Conservation (phyloP, 2,329 filamentous ascomycete genomes). For the Mycocentrospora acerina region DNA sequence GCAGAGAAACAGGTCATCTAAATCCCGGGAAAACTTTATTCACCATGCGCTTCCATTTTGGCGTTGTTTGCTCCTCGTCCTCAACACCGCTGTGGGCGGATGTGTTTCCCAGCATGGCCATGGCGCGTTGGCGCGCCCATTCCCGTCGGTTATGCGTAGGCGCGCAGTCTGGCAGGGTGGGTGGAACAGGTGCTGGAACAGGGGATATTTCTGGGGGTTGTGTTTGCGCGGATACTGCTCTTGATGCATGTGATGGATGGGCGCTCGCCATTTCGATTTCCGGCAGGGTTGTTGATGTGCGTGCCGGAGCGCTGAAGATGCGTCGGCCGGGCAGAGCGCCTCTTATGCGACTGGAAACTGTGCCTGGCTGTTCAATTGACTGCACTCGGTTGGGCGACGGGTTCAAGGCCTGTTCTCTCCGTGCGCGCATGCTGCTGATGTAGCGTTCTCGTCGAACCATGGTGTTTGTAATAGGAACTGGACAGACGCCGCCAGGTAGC, state of each 20-base stretch:
- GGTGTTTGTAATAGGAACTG: conserved; percentile 63
- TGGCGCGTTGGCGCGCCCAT: conserved; percentile 49
- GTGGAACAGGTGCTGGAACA: conserved; percentile 3
- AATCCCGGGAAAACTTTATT: conserved; percentile 40
- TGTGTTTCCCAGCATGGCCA: conserved; percentile 45
- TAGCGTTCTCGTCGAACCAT: conserved; percentile 83
- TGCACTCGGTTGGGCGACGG: too few relatives aligned
- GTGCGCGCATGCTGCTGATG: conserved; percentile 61
- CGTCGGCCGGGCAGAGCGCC: conserved; percentile 26
- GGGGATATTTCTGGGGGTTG: background rate
- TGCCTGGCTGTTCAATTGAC: too few relatives aligned
- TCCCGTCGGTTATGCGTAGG: conserved; percentile 41
- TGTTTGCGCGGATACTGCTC: background rate
- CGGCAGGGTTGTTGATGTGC: conserved; percentile 14
- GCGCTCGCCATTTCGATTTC: conserved; percentile 36
- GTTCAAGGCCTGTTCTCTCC: conserved; percentile 22
- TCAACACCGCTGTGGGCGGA: conserved; percentile 21
- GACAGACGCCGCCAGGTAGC: conserved; percentile 64
- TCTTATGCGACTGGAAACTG: conserved; percentile 26
- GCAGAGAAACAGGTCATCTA: conserved; percentile 12
- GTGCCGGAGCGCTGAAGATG: conserved; percentile 35
- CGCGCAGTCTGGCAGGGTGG: conserved; percentile 9
- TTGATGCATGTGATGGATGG: background rate
- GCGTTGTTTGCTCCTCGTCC: conserved; percentile 21
- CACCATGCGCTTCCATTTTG: conserved; percentile 31